Evolutionary conservation across 495 filamentous ascomycete species (phyloP).

Genomic region (Sordaria brevicollis): DNA sequence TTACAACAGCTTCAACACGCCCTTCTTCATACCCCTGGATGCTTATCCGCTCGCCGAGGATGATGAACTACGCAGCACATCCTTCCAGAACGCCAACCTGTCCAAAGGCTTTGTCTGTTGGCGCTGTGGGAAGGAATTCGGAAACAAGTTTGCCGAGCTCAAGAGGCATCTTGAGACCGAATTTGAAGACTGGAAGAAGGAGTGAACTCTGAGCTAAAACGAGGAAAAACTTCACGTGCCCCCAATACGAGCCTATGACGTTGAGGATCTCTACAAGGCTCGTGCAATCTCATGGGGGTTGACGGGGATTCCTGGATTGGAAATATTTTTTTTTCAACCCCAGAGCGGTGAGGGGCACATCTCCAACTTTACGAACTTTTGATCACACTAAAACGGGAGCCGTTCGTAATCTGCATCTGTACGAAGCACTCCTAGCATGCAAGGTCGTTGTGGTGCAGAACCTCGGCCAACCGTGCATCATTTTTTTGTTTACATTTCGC

Average conservation of each 20-base stretch:
- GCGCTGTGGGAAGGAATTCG: slow-evolving; percentile 71
- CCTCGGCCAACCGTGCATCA: not conserved
- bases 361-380: not conserved
- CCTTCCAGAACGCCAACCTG: slow-evolving; percentile 42
- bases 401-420: not conserved
- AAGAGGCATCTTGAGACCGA: slow-evolving; percentile 76
- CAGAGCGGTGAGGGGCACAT: not conserved
- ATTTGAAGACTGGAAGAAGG: slow-evolving; percentile 69
- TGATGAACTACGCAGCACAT: slow-evolving; percentile 48
- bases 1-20: slow-evolving; percentile 83
- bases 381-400: not conserved
- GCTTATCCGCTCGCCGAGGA: slow-evolving; percentile 64
- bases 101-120: slow-evolving; percentile 63
- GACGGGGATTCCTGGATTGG: not conserved
- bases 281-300: not conserved
- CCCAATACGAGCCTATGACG: not conserved
- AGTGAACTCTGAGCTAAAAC: slow-evolving; percentile 25
- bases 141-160: slow-evolving; percentile 57
- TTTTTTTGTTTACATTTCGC: not conserved
- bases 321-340: not conserved
- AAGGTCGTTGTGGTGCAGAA: not conserved
- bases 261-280: not conserved
- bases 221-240: not conserved
- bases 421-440: not conserved
- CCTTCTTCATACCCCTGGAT: slow-evolving; percentile 74